Base-by-base conservation (phyloP, 352 stramenopile species). In the Pythium guiyangense region DNA sequence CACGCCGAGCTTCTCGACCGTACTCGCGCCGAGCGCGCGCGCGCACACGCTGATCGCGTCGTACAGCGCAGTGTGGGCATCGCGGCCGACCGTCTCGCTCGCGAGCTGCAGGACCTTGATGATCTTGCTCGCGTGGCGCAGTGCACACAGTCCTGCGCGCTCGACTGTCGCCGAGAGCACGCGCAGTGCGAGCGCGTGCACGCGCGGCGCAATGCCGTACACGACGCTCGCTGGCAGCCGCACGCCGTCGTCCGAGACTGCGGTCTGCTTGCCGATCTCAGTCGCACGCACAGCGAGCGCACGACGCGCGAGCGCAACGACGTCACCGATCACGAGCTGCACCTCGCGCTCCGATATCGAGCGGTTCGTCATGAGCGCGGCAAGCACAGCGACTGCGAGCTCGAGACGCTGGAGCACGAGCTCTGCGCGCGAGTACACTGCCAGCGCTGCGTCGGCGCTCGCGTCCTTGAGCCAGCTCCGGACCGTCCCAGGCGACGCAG, bases 231-330 rank as follows among this genome's bases (percentile, higher is more conserved):
- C 52, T 0, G 84, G 84, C 4, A 94, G 63, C 1, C 79, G 74
- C n/a, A 80, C 67, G 31, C 84, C 84, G 64, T 94, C 82, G 22
- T 90, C 79, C 6, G 84, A 94, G 25, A 92, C 70, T 18, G 79
- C 82, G 11, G 77, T 90, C 54, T 92, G 82, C 69, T 91, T 91
- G 47, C 84, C 84, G 46, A 92, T 73, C 40, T 92, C 79, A 22
- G 86, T 70, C 9, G 77, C 84, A 20, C 76, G 78, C 35, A 91
- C 65, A 4, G 64, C 70, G 52, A 94, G 65, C 6, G 84, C 72
- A 18, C 84, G 79, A 6, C 80, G 80, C 48, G 73, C 65, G 25
- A 92, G 70, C 18, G 66, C 51, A 40, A 92, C 50, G 22, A 90
- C 46, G 10, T 90, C 77, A 12, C 51, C 53, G 4, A 90, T 37